Percentiles rank a stretch among this genome's conserved stretches.
phyloP scores from a whole-genome alignment of 192 early-diverging fungal species.

The Umbelopsis sp. region DNA sequence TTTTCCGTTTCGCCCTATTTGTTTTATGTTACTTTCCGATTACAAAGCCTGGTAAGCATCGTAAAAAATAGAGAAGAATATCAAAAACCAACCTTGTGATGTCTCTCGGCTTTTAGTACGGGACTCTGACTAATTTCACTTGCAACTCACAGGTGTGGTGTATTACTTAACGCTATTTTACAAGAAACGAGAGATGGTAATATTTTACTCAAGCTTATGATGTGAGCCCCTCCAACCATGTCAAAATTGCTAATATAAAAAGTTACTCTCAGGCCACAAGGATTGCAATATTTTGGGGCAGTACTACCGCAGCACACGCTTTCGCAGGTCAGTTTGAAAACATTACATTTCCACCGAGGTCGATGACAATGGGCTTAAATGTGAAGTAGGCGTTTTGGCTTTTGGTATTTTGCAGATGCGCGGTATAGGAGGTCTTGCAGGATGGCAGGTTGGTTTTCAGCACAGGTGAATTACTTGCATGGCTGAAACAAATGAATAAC shows the following conservation, averaged over 20 bases:
- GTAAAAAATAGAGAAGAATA: too few species aligned
- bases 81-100: too few species aligned
- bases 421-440: constrained; percentile 29
- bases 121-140: neutral
- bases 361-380: neutral
- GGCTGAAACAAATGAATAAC: neutral
- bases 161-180: constrained; percentile 38
- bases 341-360: neutral
- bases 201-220: neutral
- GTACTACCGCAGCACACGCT: constrained; percentile 39
- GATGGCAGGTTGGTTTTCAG: constrained; percentile 26
- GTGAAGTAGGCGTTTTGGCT: constrained; percentile 26
- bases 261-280: constrained; percentile 15
- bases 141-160: constrained; percentile 14
- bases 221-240: too few species aligned
- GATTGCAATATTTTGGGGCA: constrained; percentile 40
- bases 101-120: too few species aligned
- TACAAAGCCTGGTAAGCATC: constrained; percentile 18
- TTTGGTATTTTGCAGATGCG: constrained; percentile 38
- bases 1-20: neutral
- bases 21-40: neutral
- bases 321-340: constrained; percentile 11
- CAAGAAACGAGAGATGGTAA: constrained; percentile 37
- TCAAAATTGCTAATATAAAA: neutral
- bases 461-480: neutral